A percentile compares a stretch with the other conserved stretches of the same genome.
phyloP scores from a whole-genome alignment of 371 early-diverging fungal genomes.

The Rhizopus delemar region DNA sequence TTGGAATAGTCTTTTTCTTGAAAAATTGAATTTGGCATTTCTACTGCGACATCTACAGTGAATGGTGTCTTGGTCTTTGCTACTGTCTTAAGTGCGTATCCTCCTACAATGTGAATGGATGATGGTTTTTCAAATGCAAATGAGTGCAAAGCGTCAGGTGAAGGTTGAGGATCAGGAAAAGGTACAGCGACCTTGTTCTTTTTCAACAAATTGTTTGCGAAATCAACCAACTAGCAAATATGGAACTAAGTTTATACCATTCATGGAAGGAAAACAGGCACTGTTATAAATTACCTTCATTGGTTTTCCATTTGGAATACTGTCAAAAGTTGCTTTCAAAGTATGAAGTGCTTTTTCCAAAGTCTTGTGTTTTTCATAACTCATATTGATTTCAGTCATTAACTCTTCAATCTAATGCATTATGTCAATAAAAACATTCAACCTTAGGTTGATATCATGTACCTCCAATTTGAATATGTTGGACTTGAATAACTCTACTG shows the following conservation, averaged over 20 bases:
- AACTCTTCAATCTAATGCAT: conserved; percentile 77
- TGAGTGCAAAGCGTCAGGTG: conserved; percentile 68
- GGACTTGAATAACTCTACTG: conserved; percentile 82
- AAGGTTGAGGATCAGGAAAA: conserved; percentile 74
- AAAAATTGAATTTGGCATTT: conserved; percentile 88
- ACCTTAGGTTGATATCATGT: conserved; percentile 3
- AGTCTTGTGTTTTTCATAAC: conserved; percentile 66
- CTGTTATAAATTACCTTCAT: conserved; percentile 44
- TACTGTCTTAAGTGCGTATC: conserved; percentile 80
- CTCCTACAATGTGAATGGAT: conserved; percentile 84
- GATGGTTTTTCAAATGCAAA: conserved; percentile 77
- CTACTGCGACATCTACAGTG: conserved; percentile 89
- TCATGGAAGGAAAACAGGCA: too few species aligned
- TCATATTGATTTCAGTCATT: conserved; percentile 67
- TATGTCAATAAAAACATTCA: background rate
- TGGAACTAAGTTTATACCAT: background rate
- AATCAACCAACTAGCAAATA: conserved; percentile 42
- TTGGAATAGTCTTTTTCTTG: conserved; percentile 93
- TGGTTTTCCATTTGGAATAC: conserved; percentile 49
- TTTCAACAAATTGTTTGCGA: conserved; percentile 49
- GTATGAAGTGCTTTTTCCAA: conserved; percentile 76
- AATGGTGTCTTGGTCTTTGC: conserved; percentile 61
- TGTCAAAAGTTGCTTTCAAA: conserved; percentile 58
- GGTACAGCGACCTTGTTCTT: conserved; percentile 65
- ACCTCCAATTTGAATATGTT: conserved; percentile 91